Evolutionary conservation across 768 basidiomycete genomes (phyloP), one percentile per base, ranked within the genome.

Genomic region (Lactarius akahatsu): DNA sequence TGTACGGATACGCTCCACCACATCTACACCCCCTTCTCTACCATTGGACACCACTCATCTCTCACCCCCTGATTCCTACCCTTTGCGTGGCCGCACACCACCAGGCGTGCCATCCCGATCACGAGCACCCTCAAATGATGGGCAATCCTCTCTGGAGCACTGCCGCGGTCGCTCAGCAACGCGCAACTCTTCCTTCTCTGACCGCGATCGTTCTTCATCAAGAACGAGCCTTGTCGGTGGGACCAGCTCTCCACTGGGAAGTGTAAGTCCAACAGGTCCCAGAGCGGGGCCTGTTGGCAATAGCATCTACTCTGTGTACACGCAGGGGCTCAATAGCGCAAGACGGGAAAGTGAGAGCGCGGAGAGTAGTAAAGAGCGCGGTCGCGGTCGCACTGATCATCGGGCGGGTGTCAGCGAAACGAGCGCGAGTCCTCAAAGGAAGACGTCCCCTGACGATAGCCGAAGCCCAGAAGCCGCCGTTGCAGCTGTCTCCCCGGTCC

Each of bases 141-240:
- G 74, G 0, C 71, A 73, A 62, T 73, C 74, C 38, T 30, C 62
- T n/a, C 32, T 20, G 32, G 66, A 67, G 34, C 9, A 18, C 32
- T n/a, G 57, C 30, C 81, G 87, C 16, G 86, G 87, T 3, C 79
- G 87, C 26, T 86, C 86, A 50, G 77, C 77, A 58, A 80, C 85
- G 23, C 81, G 85, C 45, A 82, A 81, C 7, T 78, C 85, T 18
- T 83, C 86, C 1, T 85, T 84, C 34, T 79, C 83, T 32, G 77
- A 81, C 54, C 84, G 83, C 59, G 85, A 85, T 43, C 74, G 74
- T 32, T 80, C 81, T 26, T 75, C 75, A 38, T 79, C 78, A 50
- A 76, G 74, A 63, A 38, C 66, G 18, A 60, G 66, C 41, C 0
- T 55, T 8, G 52, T 56, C 57, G 74, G 75, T 47, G 80, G 81